Base-by-base conservation (phyloP, 108 stramenopile species). In the Fistulifera pelliculosa region DNA sequence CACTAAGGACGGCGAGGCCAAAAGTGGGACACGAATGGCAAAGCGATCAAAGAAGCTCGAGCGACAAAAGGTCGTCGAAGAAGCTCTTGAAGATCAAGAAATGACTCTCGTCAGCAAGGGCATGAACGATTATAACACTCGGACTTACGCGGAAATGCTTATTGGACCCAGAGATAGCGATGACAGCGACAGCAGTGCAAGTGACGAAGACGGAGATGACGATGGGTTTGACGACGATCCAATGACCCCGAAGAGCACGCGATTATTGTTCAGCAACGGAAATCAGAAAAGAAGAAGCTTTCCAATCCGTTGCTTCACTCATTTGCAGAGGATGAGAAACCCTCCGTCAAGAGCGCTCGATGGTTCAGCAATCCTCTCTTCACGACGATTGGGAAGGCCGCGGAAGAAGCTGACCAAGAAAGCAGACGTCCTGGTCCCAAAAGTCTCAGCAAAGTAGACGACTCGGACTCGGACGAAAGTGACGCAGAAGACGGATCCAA, bases 351-450 rank as follows among this genome's bases (percentile, higher is more conserved):
- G 64, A 82, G 85, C 15, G 78, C 81, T 21, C 76, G 95, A 4
- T 96, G 95, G 95, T 96, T 96, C 56, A 90, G 81, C 66, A 90
- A 94, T 49, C 90, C 95, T 0, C 64, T 97, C 24, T 97, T 95
- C 50, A 81, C 83, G 35, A 78, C 58, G 3, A 89, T 94, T 48
- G 87, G 81, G n/a, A 73, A 74, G 54, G 69, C 82, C 12, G 83
- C 77, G 1, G 70, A 76, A n/a, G 54, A 71, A 15, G 71, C 81
- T 16, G 57, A 39, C 8, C 15, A 41, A 1, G 22, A 40, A 0
- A 40, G 48, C 0, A 0, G 13, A 24, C 24, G 23, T 2, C 27
- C 61, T 27, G 66, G 71, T 25, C 40, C 21, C 11, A 48, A 27
- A n/a, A 58, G 62, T 51, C 48, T 54, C 12, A 56, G 66, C n/a